A percentile compares a stretch with the other conserved stretches of the same genome.
Conservation (phyloP, 257 asterid species). For the Eustoma russellianum region DNA sequence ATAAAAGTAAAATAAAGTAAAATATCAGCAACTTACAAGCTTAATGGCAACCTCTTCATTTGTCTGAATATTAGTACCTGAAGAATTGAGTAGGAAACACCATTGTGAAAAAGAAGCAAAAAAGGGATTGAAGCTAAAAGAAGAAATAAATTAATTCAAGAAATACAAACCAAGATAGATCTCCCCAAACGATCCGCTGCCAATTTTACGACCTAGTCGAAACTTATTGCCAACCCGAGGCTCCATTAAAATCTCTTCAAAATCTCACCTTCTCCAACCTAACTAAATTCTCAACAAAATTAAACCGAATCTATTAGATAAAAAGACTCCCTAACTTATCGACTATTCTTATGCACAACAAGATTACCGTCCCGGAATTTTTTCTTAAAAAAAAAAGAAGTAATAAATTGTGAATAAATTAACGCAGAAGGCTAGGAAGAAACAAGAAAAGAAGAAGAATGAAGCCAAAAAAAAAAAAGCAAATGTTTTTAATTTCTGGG, state of each 20-base stretch:
- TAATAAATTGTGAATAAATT: too few species aligned
- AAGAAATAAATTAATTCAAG: background rate
- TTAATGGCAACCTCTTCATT: slow-evolving; percentile 84
- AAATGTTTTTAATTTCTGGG: too few species aligned
- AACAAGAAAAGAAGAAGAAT: too few species aligned
- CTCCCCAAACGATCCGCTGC: slow-evolving; percentile 94
- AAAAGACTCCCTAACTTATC: too few species aligned
- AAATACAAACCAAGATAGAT: slow-evolving; percentile 55
- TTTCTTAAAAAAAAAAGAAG: too few species aligned
- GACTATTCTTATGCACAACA: too few species aligned
- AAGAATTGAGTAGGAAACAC: background rate
- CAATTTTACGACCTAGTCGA: slow-evolving; percentile 78
- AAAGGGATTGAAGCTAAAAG: background rate
- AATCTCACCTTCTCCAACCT: slow-evolving; percentile 3
- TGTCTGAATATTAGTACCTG: slow-evolving; percentile 76
- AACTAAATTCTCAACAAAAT: background rate
- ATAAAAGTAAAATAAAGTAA: background rate
- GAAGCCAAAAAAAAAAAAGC: too few species aligned
- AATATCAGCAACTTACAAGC: slow-evolving; percentile 46
- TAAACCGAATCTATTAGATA: too few species aligned
- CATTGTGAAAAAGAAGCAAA: slow-evolving; percentile 1
- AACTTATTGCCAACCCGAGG: slow-evolving; percentile 86
- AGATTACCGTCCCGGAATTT: too few species aligned
- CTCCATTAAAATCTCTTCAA: slow-evolving; percentile 41
- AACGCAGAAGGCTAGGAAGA: too few species aligned